Evolutionary conservation across 495 filamentous ascomycete genomes (phyloP), one percentile per base, ranked within the genome.

Genomic region (Penicillium desertorum): DNA sequence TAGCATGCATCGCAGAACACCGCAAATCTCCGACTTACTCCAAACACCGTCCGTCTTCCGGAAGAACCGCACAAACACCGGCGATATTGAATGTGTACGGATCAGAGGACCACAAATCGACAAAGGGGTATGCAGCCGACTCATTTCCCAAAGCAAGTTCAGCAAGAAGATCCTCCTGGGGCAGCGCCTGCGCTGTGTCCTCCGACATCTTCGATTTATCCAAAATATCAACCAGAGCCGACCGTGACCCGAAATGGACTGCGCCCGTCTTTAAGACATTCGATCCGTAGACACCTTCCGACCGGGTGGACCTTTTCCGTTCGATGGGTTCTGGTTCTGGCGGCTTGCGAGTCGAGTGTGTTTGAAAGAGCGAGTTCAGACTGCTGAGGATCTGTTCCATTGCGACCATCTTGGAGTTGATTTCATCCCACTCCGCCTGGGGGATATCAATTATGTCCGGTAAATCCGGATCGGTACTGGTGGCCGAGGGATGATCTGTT

Each of bases 61-160:
- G 86, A 51, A 95, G 81, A 45, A 90, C 85, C 39, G 76, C 79
- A 23, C 86, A 85, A 12, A 92, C 79, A 37, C 83, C 84, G 53
- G 85, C 83, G 19, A 90, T 84, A 62, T 90, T 85, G 23, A 84
- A 82, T 4, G 85, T 79, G 8, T 82, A 88, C 62, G 89, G 88
- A 63, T 83, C 80, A 0, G 80, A 82, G 6, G 81, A 76, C 83
- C 83, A 86, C 27, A 86, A 71, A 64, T 85, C 83, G 16, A 85
- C 80, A 57, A 95, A 87, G 8, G 90, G 90, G 66, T 92, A 95
- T 39, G 88, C 86, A 16, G 87, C 86, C 20, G 80, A 79, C 49
- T 90, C 88, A 61, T 91, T 91, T 59, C 91, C 89, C 47, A 95
- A 76, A 17, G 88, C 90, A 39, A 95, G 82, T 19, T 92, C 86